Base-by-base conservation (phyloP, 805 yeast genomes). In the Lipomyces yamanashiensis region DNA sequence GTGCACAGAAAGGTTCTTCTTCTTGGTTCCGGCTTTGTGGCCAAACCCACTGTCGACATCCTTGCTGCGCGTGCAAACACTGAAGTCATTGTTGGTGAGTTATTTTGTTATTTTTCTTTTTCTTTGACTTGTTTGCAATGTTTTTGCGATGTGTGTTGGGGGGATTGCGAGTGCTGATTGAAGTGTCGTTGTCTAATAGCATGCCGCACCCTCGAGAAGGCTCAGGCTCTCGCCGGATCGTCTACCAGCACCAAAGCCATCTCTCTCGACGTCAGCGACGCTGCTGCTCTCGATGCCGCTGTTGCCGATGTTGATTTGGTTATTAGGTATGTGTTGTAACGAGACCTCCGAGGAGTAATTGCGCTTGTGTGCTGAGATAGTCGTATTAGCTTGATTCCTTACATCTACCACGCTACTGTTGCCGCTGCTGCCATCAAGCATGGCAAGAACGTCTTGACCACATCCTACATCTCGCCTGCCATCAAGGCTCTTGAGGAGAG, bases 11-110 rank as follows among this genome's bases (percentile, higher is more conserved):
- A 57, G 54, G 71, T 68, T 43, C 66, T 71, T 9, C 63, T 71
- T 36, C 68, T 71, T 23, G 73, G 73, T 47, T 71, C 98, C 47
- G 99, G 99, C 71, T 95, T 95, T 74, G 99, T 95, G 71, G 98
- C 99, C 71, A 90, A 95, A 80, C 99, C 99, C 73, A 93, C 98
- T 60, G 97, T 95, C 68, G 99, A 95, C 78, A 88, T 91, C 72
- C 85, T 95, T 70, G 82, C 96, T 45, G 84, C 64, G 12, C 87
- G 92, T 66, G 84, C 87, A 62, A 91, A 84, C 72, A 85, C 92
- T 72, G 85, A 88, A 76, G 97, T 95, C 70, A 95, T 98, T 51
- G 98, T 95, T 70, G 80, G 74, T 72, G 58, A 21, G 74, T 48
- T 19, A 6, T 28, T 10, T 17, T 28, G 73, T 48, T 9, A 19